Conservation (phyloP, 768 basidiomycete species). For the Leccinum aurantiacum region DNA sequence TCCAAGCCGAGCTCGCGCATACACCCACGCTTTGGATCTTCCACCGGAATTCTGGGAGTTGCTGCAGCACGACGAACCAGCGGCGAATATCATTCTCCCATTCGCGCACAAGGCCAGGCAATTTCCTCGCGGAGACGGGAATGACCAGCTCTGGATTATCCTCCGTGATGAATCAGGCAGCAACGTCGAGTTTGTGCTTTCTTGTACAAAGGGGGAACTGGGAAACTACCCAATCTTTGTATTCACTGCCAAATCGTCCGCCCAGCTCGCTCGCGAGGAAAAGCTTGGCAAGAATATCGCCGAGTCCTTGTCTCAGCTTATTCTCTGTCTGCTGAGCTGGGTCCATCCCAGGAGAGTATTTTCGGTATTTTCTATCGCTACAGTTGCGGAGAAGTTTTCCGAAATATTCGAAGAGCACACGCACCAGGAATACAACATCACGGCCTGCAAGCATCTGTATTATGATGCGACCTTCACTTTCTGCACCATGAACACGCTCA, state of each 20-base stretch:
- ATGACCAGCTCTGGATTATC: slow-evolving; percentile 35
- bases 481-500: slow-evolving; percentile 49
- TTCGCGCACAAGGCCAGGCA: slow-evolving; percentile 34
- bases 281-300: slow-evolving; percentile 27
- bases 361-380: slow-evolving; percentile 61
- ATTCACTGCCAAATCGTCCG: slow-evolving; percentile 44
- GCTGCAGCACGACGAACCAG: slow-evolving; percentile 30
- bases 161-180: slow-evolving; percentile 15
- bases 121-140: slow-evolving; percentile 1
- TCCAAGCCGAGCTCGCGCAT: slow-evolving; percentile 1
- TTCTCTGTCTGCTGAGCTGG: slow-evolving; percentile 35
- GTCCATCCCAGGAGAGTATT: slow-evolving; percentile 50
- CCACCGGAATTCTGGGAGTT: slow-evolving; percentile 28
- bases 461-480: slow-evolving; percentile 60
- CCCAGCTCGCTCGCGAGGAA: slow-evolving; percentile 32
- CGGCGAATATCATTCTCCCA: slow-evolving; percentile 43
- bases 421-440: slow-evolving; percentile 4
- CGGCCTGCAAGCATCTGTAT: slow-evolving; percentile 45
- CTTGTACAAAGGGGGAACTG: slow-evolving; percentile 54
- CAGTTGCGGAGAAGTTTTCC: slow-evolving; percentile 47
- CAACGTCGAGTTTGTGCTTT: slow-evolving; percentile 45
- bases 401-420: slow-evolving; percentile 42
- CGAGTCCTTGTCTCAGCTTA: slow-evolving; percentile 44
- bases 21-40: slow-evolving; percentile 19
- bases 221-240: slow-evolving; percentile 71